Base-by-base conservation (phyloP, 495 filamentous ascomycete species). In the Penicillium cinerascens region DNA sequence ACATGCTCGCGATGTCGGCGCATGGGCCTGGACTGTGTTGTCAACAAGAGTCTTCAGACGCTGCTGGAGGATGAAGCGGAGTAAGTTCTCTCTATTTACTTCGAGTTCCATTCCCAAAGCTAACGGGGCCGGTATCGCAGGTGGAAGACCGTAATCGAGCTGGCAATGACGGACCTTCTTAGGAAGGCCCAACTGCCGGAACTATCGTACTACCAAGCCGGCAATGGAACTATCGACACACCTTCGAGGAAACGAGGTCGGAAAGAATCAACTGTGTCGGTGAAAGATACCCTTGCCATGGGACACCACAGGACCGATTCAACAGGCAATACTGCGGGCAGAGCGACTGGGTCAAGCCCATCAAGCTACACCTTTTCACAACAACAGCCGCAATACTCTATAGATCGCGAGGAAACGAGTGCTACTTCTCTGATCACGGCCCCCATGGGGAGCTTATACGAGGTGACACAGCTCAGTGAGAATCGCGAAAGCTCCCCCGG, bases 361-460 rank as follows among this genome's bases (percentile, higher is more conserved):
- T 64, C 55, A 10, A 63, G 50, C 2, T 55, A 64, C 45, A 27
- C 29, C 21, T 64, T 62, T 17, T 54, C 58, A 5, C 61, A 65
- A 35, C 68, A 64, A 46, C 66, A 64, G 42, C 54, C 68, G 35
- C 72, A 74, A 29, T 75, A 69, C 51, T 67, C 70, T 5, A 68
- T 74, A 6, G 74, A 77, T 29, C 62, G 62, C 37, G 74, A 77
- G 48, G 74, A 77, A 29, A 73, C 69, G 20, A 66, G 65, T 11
- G 64, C 65, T 18, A 65, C 68, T 3, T 74, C 74, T 1, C 47
- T 82, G 39, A 73, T 83, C 17, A 74, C 79, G 15, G 80, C 78
- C 18, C 81, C 81, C 1, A 83, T 84, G 78, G 74, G 78, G 10
- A 82, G 77, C 55, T 57, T 84, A 29, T 84, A 81, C 53, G 81